phyloP scores from a whole-genome alignment of 176 grass and related monocot genomes.

The Eleusine indica region DNA sequence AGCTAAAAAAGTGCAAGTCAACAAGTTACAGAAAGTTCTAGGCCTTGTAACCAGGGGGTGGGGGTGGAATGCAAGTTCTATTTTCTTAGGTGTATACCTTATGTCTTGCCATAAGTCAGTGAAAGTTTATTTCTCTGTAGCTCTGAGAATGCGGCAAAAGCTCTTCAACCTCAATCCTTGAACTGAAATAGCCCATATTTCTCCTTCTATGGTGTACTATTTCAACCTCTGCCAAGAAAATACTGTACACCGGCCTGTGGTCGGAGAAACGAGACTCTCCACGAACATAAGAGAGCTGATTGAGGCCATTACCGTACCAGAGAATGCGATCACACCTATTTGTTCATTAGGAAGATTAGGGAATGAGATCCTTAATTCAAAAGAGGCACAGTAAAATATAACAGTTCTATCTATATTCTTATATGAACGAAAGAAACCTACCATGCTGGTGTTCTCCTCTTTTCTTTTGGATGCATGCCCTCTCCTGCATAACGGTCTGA shows the following conservation, averaged over 20 bases:
- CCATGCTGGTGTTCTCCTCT: constrained; percentile 90
- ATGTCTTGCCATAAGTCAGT: constrained; percentile 36
- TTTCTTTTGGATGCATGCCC: constrained; percentile 73
- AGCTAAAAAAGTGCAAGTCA: constrained; percentile 15
- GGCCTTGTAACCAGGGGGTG: not conserved
- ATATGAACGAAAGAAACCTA: constrained; percentile 35
- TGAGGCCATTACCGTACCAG: constrained; percentile 74
- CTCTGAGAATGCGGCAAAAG: constrained; percentile 74
- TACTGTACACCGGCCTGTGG: constrained; percentile 82
- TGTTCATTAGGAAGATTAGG: constrained; percentile 17
- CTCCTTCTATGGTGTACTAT: constrained; percentile 60
- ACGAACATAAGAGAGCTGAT: constrained; percentile 71
- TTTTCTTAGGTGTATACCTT: constrained; percentile 45
- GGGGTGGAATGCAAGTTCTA: not conserved
- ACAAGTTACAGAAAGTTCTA: constrained; percentile 19
- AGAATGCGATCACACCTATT: constrained; percentile 89
- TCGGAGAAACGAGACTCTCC: constrained; percentile 92
- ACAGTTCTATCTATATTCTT: not conserved
- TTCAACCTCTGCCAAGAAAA: constrained; percentile 78
- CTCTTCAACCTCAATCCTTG: constrained; percentile 84
- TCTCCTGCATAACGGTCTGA: constrained; percentile 85
- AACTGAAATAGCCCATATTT: constrained; percentile 69
- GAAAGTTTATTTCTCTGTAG: constrained; percentile 59
- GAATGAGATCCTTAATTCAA: not conserved
- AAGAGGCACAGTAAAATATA: not conserved